phyloP scores from a whole-genome alignment of 2,329 filamentous ascomycete genomes.

The Fusarium avenaceum region DNA sequence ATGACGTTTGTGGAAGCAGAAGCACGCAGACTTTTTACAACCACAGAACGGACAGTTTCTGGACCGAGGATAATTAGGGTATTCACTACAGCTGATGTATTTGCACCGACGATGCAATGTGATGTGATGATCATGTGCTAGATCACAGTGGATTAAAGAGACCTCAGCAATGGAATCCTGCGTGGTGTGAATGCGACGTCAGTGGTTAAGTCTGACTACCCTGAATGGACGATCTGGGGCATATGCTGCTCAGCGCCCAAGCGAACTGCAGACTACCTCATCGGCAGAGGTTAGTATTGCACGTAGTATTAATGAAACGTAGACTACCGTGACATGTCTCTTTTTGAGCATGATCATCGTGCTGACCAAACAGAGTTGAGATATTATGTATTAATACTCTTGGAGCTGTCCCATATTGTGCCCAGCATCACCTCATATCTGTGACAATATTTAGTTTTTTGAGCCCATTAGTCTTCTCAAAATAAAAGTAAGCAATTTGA shows the following conservation, averaged over 20 bases:
- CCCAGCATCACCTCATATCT: neutral
- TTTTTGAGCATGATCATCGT: slow-evolving; percentile 10
- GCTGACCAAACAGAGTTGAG: slow-evolving; percentile 2
- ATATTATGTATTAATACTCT: slow-evolving; percentile 8
- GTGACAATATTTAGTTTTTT: neutral
- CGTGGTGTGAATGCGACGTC: neutral
- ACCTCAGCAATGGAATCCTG: too few relatives aligned
- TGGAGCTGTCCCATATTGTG: neutral
- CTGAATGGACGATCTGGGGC: neutral
- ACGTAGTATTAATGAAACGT: slow-evolving; percentile 2
- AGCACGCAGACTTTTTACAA: neutral
- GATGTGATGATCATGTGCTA: neutral
- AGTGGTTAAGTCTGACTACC: neutral
- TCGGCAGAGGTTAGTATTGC: neutral
- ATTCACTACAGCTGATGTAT: too few relatives aligned
- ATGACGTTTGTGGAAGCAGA: neutral
- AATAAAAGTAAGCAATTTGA: too few relatives aligned
- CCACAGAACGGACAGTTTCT: neutral
- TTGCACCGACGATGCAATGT: neutral
- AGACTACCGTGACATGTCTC: neutral
- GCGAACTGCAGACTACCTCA: neutral
- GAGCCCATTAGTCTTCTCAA: too few relatives aligned
- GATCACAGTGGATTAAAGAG: neutral
- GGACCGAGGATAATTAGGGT: neutral
- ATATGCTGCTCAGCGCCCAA: too few relatives aligned